phyloP scores from a whole-genome alignment of 805 yeast species.

The Saturnispora quitensis region DNA sequence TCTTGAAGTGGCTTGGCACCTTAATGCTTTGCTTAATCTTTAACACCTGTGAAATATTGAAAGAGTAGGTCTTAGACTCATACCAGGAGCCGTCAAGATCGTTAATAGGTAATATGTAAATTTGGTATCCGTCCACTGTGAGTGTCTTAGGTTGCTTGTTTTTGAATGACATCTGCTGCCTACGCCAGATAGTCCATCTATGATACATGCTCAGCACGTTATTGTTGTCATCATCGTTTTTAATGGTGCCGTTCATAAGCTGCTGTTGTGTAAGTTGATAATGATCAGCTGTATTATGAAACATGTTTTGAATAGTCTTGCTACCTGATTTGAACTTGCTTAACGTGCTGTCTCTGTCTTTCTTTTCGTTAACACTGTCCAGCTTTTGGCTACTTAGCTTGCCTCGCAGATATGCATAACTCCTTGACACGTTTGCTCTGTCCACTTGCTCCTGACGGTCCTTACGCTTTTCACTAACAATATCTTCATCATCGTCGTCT shows the following conservation, averaged over 20 bases:
- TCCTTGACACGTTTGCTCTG: neutral
- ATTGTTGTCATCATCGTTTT: constrained; percentile 5
- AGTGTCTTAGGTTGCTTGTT: constrained; percentile 73
- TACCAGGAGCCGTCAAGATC: constrained; percentile 55
- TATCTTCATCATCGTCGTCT: constrained; percentile 4
- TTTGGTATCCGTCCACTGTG: constrained; percentile 90
- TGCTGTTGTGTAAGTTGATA: constrained; percentile 14
- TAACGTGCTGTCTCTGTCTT: constrained; percentile 16
- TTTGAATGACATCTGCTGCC: constrained; percentile 77
- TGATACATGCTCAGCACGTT: constrained; percentile 45
- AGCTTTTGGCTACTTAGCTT: neutral
- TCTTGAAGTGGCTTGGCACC: constrained; percentile 71
- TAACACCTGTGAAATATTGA: constrained; percentile 71
- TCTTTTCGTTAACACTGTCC: neutral
- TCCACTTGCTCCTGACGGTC: neutral
- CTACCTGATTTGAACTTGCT: constrained; percentile 18
- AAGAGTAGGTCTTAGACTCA: constrained; percentile 72
- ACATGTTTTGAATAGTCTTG: constrained; percentile 19
- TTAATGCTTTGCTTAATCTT: constrained; percentile 70
- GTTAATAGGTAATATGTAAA: constrained; percentile 80
- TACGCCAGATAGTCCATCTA: constrained; percentile 81
- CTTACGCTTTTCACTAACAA: neutral
- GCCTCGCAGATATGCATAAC: neutral
- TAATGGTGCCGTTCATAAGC: constrained; percentile 4
- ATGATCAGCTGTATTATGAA: constrained; percentile 19